Conservation (phyloP, 805 yeast genomes). For the Yamadazyma olivae region DNA sequence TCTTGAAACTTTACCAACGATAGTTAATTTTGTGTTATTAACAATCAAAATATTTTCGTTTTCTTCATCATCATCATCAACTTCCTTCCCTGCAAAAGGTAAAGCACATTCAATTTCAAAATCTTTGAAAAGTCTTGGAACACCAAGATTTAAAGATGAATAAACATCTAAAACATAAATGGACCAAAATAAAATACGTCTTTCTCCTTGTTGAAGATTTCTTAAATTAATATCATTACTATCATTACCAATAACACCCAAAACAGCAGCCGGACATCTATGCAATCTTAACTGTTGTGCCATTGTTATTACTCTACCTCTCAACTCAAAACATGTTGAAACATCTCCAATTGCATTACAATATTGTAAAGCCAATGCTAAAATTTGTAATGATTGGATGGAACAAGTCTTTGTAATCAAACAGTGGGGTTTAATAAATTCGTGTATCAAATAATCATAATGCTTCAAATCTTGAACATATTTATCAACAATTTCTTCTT, state of each 20-base stretch:
- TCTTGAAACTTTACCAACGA: conserved; percentile 69
- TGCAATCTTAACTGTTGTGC: conserved; percentile 83
- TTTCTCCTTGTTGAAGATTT: conserved; percentile 72
- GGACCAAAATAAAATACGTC: conserved; percentile 84
- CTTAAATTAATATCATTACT: conserved; percentile 38
- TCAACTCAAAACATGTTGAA: conserved; percentile 66
- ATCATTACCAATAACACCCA: conserved; percentile 51
- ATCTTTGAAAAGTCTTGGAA: conserved; percentile 77
- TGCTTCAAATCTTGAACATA: conserved; percentile 34
- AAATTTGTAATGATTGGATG: conserved; percentile 65
- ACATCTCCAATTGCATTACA: conserved; percentile 72
- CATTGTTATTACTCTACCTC: conserved; percentile 78
- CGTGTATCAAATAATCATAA: conserved; percentile 60
- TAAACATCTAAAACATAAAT: conserved; percentile 74
- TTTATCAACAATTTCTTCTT: conserved; percentile 14
- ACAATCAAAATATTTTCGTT: conserved; percentile 57
- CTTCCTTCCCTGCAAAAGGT: conserved; percentile 56
- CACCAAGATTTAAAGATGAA: conserved; percentile 73
- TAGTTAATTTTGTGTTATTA: conserved; percentile 54
- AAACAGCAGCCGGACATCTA: conserved; percentile 81
- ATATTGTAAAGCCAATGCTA: conserved; percentile 66
- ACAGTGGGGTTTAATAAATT: conserved; percentile 59
- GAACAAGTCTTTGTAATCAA: conserved; percentile 55
- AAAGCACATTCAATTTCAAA: conserved; percentile 83
- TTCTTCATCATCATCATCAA: conserved; percentile 38